Percentiles rank a stretch among this genome's conserved stretches.
Evolutionary conservation across 805 yeast genomes (phyloP).

Genomic region (Candida sithepensis): DNA sequence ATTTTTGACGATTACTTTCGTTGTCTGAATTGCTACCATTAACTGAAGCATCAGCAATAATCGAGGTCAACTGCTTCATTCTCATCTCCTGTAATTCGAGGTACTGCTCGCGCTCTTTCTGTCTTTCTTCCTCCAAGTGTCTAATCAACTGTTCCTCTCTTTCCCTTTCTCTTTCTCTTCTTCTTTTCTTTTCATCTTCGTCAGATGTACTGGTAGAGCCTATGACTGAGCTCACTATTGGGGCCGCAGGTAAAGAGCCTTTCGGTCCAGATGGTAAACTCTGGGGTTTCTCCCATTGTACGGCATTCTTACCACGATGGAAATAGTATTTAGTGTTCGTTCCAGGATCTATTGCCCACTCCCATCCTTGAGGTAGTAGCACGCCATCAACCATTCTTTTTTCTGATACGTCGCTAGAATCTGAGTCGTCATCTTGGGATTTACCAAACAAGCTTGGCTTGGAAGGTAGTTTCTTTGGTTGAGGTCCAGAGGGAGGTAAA

Average conservation of each 20-base stretch:
- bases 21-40: not conserved
- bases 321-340: slow-evolving; percentile 50
- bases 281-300: slow-evolving; percentile 62
- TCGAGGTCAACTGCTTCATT: slow-evolving; percentile 22
- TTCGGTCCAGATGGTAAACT: slow-evolving; percentile 20
- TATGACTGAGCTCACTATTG: not conserved
- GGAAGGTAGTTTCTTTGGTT: slow-evolving; percentile 1
- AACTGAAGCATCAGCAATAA: slow-evolving; percentile 29
- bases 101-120: slow-evolving; percentile 28
- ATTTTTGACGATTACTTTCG: not conserved
- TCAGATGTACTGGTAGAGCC: not conserved
- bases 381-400: slow-evolving; percentile 26
- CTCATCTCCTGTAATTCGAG: slow-evolving; percentile 23
- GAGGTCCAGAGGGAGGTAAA: slow-evolving; percentile 4
- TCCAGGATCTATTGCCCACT: slow-evolving; percentile 45
- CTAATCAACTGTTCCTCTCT: slow-evolving; percentile 28
- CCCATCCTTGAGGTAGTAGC: slow-evolving; percentile 65
- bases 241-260: not conserved
- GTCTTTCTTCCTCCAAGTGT: slow-evolving; percentile 33
- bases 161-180: slow-evolving; percentile 28
- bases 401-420: slow-evolving; percentile 3
- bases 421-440: slow-evolving; percentile 3
- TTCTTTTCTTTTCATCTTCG: slow-evolving; percentile 23
- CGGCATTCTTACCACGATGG: slow-evolving; percentile 42
- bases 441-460: not conserved